Evolutionary conservation across 2,329 filamentous ascomycete species (phyloP), one percentile per base, ranked within the genome.

Genomic region (Ophiostoma populinum): DNA sequence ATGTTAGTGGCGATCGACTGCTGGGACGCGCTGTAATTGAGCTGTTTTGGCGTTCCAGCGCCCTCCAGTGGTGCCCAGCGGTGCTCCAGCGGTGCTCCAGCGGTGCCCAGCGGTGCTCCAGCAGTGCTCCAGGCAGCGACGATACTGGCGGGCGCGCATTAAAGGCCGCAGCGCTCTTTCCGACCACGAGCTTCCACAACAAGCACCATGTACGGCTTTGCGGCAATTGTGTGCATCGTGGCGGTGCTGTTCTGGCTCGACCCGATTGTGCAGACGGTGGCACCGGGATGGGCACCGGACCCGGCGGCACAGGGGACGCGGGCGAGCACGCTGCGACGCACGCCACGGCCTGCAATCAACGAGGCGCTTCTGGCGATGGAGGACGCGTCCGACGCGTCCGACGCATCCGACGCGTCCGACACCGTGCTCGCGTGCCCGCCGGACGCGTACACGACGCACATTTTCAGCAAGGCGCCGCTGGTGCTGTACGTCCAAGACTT

Each of bases 401-500:
- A 9, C 11, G 9, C n/a, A 4, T 4, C 9, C 9, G 39, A 45
- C 11, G 39, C 37, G 5, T 36, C 20, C 32, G 20, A 9, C 11
- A 7, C n/a, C 4, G 4, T 7, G 7, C 38, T 38, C 6, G 43
- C 48, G 26, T 67, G 62, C 36, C 46, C 49, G 0, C 45, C 51
- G 2, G 56, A 65, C 39, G 42, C 52, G 2, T 66, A 67, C 46
- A 50, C 53, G 2, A 56, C 63, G 27, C 61, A 64, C 37, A 53
- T 70, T 17, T 47, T 63, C 37, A 65, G 56, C 29, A 56, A 59
- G 36, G 59, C 60, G 37, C 66, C 67, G 15, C 47, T 70, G 24
- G 62, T 70, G 3, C 45, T 70, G 4, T 70, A 70, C 40, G 50
- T 70, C 10, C 63, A 68, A 49, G 53, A 58, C 13, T 70, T 70